A percentile compares a stretch with the other conserved stretches of the same genome.
phyloP scores from a whole-genome alignment of 352 stramenopile genomes.

The Pythium guiyangense region DNA sequence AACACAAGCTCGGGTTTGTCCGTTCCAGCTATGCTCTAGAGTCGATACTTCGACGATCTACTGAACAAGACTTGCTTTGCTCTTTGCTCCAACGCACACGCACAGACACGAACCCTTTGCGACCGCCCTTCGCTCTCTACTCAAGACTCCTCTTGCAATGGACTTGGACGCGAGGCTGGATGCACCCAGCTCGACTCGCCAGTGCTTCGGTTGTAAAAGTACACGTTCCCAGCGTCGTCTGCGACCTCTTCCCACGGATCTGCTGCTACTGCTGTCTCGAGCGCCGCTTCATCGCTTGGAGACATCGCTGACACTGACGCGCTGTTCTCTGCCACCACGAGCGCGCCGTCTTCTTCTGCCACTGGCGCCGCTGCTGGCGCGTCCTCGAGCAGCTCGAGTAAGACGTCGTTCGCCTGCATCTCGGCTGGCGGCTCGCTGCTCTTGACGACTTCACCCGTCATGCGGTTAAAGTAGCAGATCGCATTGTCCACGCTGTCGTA shows the following conservation, averaged over 20 bases:
- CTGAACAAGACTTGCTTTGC: no score
- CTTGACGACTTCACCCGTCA: conserved; percentile 61
- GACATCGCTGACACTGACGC: background rate
- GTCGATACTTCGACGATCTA: no score
- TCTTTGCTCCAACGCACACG: no score
- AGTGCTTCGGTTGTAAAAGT: conserved; percentile 64
- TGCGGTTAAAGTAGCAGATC: conserved; percentile 68
- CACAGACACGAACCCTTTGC: no score
- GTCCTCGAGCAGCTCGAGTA: conserved; percentile 60
- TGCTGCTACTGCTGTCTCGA: background rate
- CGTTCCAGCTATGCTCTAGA: no score
- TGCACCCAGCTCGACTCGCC: conserved; percentile 63
- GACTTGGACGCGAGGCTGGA: conserved; percentile 2
- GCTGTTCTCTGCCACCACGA: conserved; percentile 50
- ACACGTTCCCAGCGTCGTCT: conserved; percentile 60
- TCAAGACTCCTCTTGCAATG: background rate
- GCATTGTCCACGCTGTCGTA: conserved; percentile 58
- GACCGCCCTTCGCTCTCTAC: no score
- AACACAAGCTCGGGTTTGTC: no score
- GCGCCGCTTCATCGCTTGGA: background rate
- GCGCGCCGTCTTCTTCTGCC: conserved; percentile 21
- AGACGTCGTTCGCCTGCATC: conserved; percentile 64
- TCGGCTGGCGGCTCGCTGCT: conserved; percentile 41
- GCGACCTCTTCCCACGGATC: conserved; percentile 67
- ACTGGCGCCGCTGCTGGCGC: background rate